A percentile compares a stretch with the other conserved stretches of the same genome.
Evolutionary conservation across 768 basidiomycete genomes (phyloP).

Genomic region (Roridomyces roridus): DNA sequence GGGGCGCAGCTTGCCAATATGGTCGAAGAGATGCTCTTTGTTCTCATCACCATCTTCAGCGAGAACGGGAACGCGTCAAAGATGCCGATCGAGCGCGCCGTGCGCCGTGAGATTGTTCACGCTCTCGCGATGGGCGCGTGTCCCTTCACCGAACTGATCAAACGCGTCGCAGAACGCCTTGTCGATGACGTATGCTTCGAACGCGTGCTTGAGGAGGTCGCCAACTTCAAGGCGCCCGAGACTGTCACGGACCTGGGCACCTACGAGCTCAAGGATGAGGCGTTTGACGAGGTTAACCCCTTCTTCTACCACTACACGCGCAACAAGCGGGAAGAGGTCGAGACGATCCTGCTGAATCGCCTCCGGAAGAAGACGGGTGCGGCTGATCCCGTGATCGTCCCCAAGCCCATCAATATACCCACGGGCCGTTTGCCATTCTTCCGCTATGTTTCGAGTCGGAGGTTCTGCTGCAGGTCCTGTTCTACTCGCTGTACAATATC

Average conservation of each 20-base stretch:
- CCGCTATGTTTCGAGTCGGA: constrained; percentile 70
- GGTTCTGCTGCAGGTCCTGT: constrained; percentile 80
- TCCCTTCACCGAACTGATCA: constrained; percentile 89
- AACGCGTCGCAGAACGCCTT: constrained; percentile 88
- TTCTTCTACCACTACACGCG: constrained; percentile 96
- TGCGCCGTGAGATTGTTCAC: constrained; percentile 88
- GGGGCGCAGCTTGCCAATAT: constrained; percentile 76
- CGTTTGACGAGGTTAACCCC: constrained; percentile 88
- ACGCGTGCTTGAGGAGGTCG: constrained; percentile 75
- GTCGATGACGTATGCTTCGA: constrained; percentile 87
- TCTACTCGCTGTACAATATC: constrained; percentile 82
- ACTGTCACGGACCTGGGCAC: constrained; percentile 77
- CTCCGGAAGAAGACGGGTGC: constrained; percentile 68
- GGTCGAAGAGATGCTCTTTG: constrained; percentile 91
- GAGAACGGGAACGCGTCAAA: constrained; percentile 80
- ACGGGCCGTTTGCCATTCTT: constrained; percentile 74
- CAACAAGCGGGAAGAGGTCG: constrained; percentile 93
- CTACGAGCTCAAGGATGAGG: constrained; percentile 88
- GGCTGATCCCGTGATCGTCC: constrained; percentile 76
- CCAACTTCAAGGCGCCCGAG: constrained; percentile 84
- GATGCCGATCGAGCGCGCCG: constrained; percentile 65
- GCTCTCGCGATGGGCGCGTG: constrained; percentile 88
- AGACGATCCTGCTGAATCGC: constrained; percentile 71
- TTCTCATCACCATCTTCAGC: constrained; percentile 85
- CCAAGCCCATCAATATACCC: constrained; percentile 69